phyloP scores from a whole-genome alignment of 495 filamentous ascomycete species.

The Aspergillus avenaceus region DNA sequence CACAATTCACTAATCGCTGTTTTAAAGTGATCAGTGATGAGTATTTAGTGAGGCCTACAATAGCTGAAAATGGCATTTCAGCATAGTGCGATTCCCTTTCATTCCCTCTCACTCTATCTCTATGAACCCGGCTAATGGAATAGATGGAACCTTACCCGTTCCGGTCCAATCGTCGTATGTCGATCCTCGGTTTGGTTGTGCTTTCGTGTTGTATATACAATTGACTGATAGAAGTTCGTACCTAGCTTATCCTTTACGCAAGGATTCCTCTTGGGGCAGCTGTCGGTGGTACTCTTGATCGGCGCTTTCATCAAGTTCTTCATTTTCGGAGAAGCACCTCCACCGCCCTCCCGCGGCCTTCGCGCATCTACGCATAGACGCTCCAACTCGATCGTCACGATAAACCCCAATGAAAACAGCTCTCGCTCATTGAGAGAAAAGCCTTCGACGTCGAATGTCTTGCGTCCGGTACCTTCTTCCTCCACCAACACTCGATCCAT shows the following conservation, averaged over 20 bases:
- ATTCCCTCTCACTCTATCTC: background rate
- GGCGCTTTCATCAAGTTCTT: slow-evolving; percentile 99
- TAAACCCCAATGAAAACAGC: slow-evolving; percentile 25
- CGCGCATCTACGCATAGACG: slow-evolving; percentile 57
- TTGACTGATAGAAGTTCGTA: no score
- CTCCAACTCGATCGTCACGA: slow-evolving; percentile 54
- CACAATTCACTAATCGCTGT: background rate
- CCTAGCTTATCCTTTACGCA: slow-evolving; percentile 81
- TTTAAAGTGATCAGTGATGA: slow-evolving; percentile 25
- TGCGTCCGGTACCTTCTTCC: slow-evolving; percentile 55
- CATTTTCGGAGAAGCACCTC: slow-evolving; percentile 93
- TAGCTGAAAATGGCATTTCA: slow-evolving; percentile 37
- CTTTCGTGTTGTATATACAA: no score
- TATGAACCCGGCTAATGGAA: slow-evolving; percentile 12
- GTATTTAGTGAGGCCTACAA: slow-evolving; percentile 20
- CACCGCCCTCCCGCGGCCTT: slow-evolving; percentile 71
- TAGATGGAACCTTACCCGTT: slow-evolving; percentile 31
- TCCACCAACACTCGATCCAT: slow-evolving; percentile 81
- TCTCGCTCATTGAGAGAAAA: slow-evolving; percentile 62
- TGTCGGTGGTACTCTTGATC: slow-evolving; percentile 84
- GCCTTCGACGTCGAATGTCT: slow-evolving; percentile 67
- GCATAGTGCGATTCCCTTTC: slow-evolving; percentile 19
- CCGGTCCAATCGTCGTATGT: slow-evolving; percentile 49
- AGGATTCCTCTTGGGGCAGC: slow-evolving; percentile 88
- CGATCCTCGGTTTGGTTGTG: no score